Evolutionary conservation across 805 yeast species (phyloP).

Genomic region (Gaillardinia entomophila): DNA sequence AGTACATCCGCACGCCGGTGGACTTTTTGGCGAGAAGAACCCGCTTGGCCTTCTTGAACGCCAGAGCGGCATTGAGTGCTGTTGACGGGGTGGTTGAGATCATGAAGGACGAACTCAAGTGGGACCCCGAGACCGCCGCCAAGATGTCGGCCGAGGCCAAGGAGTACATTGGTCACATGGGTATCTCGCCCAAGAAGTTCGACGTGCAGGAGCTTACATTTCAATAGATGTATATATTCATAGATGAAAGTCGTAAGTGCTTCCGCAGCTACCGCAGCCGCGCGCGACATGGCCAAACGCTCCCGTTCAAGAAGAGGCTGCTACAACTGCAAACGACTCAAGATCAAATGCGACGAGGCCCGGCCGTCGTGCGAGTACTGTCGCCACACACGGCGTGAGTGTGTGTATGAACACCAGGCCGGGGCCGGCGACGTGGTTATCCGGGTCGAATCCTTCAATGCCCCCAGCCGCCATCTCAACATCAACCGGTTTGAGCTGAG

Average conservation of each 20-base stretch:
- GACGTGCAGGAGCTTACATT: slow-evolving; percentile 5
- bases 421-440: not conserved
- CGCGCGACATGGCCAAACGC: not conserved
- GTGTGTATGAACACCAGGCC: slow-evolving; percentile 10
- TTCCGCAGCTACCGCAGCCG: not conserved
- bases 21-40: slow-evolving; percentile 93
- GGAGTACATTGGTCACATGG: slow-evolving; percentile 60
- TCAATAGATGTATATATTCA: not conserved
- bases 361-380: slow-evolving; percentile 24
- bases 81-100: slow-evolving; percentile 81
- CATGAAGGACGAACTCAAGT: slow-evolving; percentile 73
- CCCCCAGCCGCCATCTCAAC: slow-evolving; percentile 8
- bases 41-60: slow-evolving; percentile 86
- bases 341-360: slow-evolving; percentile 16
- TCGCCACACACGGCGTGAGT: slow-evolving; percentile 13
- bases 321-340: not conserved
- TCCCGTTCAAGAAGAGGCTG: not conserved
- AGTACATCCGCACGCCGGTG: slow-evolving; percentile 80
- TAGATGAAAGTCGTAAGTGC: not conserved
- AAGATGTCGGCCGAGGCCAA: slow-evolving; percentile 47
- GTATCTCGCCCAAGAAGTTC: slow-evolving; percentile 27
- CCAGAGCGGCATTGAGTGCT: slow-evolving; percentile 72
- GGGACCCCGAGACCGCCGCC: slow-evolving; percentile 60
- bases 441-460: slow-evolving; percentile 4
- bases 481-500: slow-evolving; percentile 14